Conservation (phyloP, 192 early-diverging fungal species). For the Mortierella alpina region DNA sequence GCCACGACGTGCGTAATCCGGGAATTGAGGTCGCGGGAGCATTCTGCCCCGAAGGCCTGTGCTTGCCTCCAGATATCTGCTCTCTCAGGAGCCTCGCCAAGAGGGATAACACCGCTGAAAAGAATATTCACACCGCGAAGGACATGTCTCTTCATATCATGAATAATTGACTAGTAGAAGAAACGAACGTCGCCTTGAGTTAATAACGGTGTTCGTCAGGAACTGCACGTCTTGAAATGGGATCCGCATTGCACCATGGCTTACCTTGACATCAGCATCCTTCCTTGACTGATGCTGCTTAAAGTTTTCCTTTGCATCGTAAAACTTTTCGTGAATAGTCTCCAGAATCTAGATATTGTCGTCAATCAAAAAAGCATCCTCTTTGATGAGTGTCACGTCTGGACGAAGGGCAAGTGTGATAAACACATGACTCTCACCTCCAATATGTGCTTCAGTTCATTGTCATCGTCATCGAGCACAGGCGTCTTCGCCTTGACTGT, state of each 20-base stretch:
- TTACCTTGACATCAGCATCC: constrained; percentile 56
- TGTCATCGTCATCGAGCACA: constrained; percentile 67
- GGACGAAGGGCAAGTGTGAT: neutral
- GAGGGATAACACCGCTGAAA: constrained; percentile 87
- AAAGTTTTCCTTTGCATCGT: constrained; percentile 39
- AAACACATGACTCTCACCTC: constrained; percentile 26
- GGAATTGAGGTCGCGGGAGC: constrained; percentile 67
- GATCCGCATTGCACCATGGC: no score
- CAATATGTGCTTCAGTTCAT: constrained; percentile 64
- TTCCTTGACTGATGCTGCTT: neutral
- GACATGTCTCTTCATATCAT: constrained; percentile 67
- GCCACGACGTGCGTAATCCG: constrained; percentile 91
- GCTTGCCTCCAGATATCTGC: constrained; percentile 89
- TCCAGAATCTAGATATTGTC: constrained; percentile 61
- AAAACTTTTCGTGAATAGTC: constrained; percentile 78
- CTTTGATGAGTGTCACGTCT: neutral
- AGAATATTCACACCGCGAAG: constrained; percentile 76
- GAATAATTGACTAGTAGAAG: constrained; percentile 62
- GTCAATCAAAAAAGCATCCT: neutral
- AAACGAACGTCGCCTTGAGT: neutral
- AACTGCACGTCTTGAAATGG: neutral
- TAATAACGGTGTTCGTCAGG: neutral
- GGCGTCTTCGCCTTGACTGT: constrained; percentile 53
- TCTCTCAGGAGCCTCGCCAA: constrained; percentile 66
- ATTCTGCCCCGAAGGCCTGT: constrained; percentile 83